Conservation (phyloP, 495 filamentous ascomycete genomes). For the Lepraria neglecta region DNA sequence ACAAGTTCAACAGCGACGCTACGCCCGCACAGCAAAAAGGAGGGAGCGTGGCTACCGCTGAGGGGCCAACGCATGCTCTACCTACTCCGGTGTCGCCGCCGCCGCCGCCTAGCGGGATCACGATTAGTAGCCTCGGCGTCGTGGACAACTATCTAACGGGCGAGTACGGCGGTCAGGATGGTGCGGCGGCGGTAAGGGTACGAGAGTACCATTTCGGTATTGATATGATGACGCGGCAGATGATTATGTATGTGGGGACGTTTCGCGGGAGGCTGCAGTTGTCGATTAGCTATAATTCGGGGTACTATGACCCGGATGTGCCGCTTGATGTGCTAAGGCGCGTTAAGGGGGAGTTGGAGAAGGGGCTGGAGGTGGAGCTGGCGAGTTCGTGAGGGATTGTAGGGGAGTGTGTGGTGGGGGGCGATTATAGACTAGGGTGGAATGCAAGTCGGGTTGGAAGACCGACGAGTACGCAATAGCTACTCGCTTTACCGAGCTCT, state of each 20-base stretch:
- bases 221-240: constrained; percentile 1
- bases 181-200: not conserved
- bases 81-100: not conserved
- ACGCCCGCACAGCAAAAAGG: too few species aligned
- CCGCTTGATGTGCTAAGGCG: not conserved
- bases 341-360: not conserved
- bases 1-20: not conserved
- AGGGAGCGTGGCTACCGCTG: too few species aligned
- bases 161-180: not conserved
- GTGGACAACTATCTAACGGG: not conserved
- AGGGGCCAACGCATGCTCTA: not conserved
- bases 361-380: not conserved
- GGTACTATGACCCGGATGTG: not conserved
- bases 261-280: not conserved
- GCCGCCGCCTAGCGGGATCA: not conserved
- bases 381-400: not conserved
- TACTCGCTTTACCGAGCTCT: too few species aligned
- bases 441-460: too few species aligned
- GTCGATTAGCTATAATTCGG: not conserved
- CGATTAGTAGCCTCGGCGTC: constrained; percentile 1
- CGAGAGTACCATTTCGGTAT: not conserved
- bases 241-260: not conserved
- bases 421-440: too few species aligned
- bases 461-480: too few species aligned
- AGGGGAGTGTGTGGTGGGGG: too few species aligned